Percentiles rank a stretch among this genome's conserved stretches.
These are phyloP conservation scores for Euptelea pleiosperma DNA, from an alignment of 164 flowering plant genomes.

Conservation along the genomic window DNA sequence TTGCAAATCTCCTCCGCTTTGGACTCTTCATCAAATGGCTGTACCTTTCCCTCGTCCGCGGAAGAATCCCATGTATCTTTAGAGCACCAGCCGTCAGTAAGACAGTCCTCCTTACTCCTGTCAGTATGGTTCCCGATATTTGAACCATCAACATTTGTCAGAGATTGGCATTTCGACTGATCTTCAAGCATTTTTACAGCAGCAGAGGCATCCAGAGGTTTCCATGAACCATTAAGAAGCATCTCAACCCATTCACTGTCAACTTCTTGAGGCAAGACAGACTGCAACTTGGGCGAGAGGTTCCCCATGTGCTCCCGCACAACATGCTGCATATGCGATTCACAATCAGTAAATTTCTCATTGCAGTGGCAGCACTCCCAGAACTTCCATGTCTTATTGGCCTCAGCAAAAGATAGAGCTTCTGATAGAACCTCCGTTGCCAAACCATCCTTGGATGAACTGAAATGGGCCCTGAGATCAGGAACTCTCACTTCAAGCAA, in stretches of 20 bases:
- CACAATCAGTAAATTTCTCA: constrained; percentile 60
- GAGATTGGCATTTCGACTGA: constrained; percentile 35
- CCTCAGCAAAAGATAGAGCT: constrained; percentile 62
- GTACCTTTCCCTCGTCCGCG: constrained; percentile 30
- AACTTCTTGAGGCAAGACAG: constrained; percentile 59
- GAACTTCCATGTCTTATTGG: constrained; percentile 65
- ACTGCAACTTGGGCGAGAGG: constrained; percentile 61
- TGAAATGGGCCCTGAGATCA: constrained; percentile 55
- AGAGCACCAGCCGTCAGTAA: constrained; percentile 22
- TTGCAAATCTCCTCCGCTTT: constrained; percentile 25
- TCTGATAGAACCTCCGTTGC: constrained; percentile 57
- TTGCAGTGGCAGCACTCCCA: constrained; percentile 81
- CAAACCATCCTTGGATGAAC: constrained; percentile 50
- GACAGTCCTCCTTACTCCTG: constrained; percentile 34
- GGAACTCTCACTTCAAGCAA: constrained; percentile 52
- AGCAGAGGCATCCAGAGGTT: constrained; percentile 69
- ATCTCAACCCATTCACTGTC: constrained; percentile 76
- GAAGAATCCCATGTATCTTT: constrained; percentile 60
- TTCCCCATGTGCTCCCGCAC: constrained; percentile 77
- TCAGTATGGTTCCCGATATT: constrained; percentile 21
- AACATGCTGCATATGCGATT: constrained; percentile 68
- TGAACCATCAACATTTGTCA: constrained; percentile 30
- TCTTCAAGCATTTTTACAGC: constrained; percentile 58
- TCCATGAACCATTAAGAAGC: constrained; percentile 78
- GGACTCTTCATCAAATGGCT: constrained; percentile 7